phyloP scores from a whole-genome alignment of 2,329 filamentous ascomycete species.

The Trichoderma citrinoviride region DNA sequence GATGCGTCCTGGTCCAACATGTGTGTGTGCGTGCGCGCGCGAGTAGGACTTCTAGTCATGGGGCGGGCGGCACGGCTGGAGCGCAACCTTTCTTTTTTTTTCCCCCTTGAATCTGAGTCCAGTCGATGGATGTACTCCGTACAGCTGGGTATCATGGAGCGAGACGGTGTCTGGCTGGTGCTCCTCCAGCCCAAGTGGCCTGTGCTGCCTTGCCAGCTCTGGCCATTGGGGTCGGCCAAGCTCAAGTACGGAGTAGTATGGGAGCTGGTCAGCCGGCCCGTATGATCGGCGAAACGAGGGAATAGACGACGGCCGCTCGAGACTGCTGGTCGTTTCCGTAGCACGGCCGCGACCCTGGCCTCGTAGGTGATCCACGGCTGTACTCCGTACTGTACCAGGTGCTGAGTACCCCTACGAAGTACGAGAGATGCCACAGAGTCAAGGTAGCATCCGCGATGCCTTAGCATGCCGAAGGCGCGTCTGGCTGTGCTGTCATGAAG shows the following conservation, averaged over 20 bases:
- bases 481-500: not conserved
- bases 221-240: not conserved
- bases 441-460: conserved; percentile 1
- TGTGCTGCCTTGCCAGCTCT: conserved; percentile 5
- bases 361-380: not conserved
- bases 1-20: not conserved
- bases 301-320: not conserved
- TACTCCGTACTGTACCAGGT: not conserved
- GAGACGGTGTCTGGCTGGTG: not conserved
- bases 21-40: not conserved
- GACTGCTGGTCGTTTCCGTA: not conserved
- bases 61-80: not conserved
- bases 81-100: not conserved
- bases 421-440: not conserved
- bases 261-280: conserved; percentile 3
- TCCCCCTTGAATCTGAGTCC: not conserved
- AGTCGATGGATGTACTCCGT: not conserved
- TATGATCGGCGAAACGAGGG: conserved; percentile 5
- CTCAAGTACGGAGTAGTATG: conserved; percentile 1
- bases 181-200: not conserved
- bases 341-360: not conserved
- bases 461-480: conserved; percentile 2
- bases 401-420: not conserved
- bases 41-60: not conserved
- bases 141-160: not conserved